Percentiles rank a stretch among this genome's conserved stretches.
These are phyloP conservation scores for Talaromyces sp. DNA, from an alignment of 2,329 filamentous ascomycete species.

Conservation along the genomic window DNA sequence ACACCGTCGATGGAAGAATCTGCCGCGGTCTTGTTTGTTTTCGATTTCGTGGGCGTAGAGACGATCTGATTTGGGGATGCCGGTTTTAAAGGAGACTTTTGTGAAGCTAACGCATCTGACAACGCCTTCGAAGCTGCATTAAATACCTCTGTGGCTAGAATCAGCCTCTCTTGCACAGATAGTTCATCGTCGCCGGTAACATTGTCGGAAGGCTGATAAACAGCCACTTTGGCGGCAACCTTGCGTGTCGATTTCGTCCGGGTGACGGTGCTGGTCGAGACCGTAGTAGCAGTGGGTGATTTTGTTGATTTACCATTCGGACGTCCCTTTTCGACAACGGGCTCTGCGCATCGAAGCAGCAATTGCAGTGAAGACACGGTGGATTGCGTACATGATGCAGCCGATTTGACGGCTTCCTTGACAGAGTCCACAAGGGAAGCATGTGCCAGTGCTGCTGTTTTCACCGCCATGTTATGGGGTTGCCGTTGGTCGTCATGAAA, in stretches of 20 bases:
- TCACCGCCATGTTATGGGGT: conserved; percentile 1
- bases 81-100: conserved; percentile 19
- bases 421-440: conserved; percentile 37
- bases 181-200: conserved; percentile 22
- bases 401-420: conserved; percentile 50
- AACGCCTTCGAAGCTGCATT: conserved; percentile 40
- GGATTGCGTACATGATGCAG: conserved; percentile 47
- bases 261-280: conserved; percentile 14
- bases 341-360: conserved; percentile 28
- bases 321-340: conserved; percentile 13
- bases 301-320: not conserved
- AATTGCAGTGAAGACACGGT: conserved; percentile 36
- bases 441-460: conserved; percentile 17
- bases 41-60: conserved; percentile 18
- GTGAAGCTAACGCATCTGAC: conserved; percentile 28
- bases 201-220: conserved; percentile 15
- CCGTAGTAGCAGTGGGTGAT: conserved; percentile 20
- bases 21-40: conserved; percentile 7
- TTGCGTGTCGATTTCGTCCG: conserved; percentile 20
- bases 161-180: conserved; percentile 33
- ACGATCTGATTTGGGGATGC: conserved; percentile 24
- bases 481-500: not conserved
- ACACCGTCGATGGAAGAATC: conserved; percentile 19
- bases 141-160: conserved; percentile 42
- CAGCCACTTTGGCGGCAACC: conserved; percentile 20